phyloP scores from a whole-genome alignment of 2,329 filamentous ascomycete genomes.

The Xylaria sp. region DNA sequence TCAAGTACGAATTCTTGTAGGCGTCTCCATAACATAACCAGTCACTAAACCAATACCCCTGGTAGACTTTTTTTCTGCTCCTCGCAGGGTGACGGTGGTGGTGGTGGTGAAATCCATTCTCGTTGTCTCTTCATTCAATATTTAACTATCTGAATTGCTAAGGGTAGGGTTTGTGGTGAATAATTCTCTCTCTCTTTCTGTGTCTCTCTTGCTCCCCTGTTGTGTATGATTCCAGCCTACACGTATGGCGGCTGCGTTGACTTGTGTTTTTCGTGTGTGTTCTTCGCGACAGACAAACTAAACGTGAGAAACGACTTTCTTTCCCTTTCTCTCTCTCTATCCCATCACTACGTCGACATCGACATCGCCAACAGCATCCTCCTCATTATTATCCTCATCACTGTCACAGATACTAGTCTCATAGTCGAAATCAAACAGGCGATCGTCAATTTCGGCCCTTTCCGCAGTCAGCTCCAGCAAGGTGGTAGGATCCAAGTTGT shows the following conservation, averaged over 20 bases:
- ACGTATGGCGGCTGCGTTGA: no score
- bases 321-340: neutral
- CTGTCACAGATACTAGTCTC: slow-evolving; percentile 15
- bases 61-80: no score
- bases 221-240: no score
- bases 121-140: neutral
- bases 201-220: neutral
- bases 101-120: neutral
- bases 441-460: slow-evolving; percentile 21
- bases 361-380: neutral
- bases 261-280: no score
- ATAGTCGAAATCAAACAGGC: slow-evolving; percentile 23
- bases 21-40: no score
- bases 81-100: no score
- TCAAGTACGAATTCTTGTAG: no score
- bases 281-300: neutral
- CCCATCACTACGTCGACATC: neutral
- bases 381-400: slow-evolving; percentile 20
- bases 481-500: slow-evolving; percentile 16
- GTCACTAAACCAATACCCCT: no score
- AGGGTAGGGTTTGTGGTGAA: neutral
- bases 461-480: slow-evolving; percentile 20
- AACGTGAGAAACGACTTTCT: neutral
- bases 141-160: no score
- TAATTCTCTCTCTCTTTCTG: neutral